phyloP scores from a whole-genome alignment of 129 eudicot species.

The Apium graveolens region DNA sequence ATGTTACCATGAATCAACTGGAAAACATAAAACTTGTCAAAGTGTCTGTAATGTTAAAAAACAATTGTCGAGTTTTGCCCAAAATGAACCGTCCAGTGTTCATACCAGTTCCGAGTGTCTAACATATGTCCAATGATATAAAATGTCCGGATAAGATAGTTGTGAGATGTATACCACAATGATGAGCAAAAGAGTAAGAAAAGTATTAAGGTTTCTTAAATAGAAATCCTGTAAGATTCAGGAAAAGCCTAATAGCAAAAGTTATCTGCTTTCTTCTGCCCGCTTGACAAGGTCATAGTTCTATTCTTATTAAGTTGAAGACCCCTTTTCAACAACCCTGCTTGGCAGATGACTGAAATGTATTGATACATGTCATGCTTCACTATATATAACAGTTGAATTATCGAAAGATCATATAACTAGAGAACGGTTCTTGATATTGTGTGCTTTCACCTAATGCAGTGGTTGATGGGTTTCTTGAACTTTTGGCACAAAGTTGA shows the following conservation, averaged over 20 bases:
- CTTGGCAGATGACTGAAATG: not conserved
- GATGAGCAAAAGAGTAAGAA: not conserved
- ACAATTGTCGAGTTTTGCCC: not conserved
- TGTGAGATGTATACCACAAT: not conserved
- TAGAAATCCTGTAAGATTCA: not conserved
- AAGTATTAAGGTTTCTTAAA: not conserved
- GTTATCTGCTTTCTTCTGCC: not conserved
- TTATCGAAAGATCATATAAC: not conserved
- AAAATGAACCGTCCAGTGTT: not conserved
- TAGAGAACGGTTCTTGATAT: not conserved
- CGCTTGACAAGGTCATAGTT: not conserved
- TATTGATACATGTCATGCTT: not conserved
- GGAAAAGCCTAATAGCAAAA: not conserved
- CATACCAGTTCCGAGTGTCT: not conserved
- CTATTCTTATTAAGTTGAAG: not conserved
- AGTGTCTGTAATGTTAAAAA: not conserved
- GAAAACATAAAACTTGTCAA: not conserved
- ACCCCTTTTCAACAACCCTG: not conserved
- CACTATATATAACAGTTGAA: not conserved
- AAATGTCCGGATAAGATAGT: not conserved
- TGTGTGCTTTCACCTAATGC: slow-evolving; percentile 14
- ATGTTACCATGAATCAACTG: not conserved
- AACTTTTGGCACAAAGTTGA: slow-evolving; percentile 94
- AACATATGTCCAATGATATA: not conserved
- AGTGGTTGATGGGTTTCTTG: slow-evolving; percentile 87